Percentiles rank a stretch among this genome's conserved stretches.
These are phyloP conservation scores for Trichoderma aggressivum DNA, from an alignment of 2,329 filamentous ascomycete genomes.

Conservation along the genomic window DNA sequence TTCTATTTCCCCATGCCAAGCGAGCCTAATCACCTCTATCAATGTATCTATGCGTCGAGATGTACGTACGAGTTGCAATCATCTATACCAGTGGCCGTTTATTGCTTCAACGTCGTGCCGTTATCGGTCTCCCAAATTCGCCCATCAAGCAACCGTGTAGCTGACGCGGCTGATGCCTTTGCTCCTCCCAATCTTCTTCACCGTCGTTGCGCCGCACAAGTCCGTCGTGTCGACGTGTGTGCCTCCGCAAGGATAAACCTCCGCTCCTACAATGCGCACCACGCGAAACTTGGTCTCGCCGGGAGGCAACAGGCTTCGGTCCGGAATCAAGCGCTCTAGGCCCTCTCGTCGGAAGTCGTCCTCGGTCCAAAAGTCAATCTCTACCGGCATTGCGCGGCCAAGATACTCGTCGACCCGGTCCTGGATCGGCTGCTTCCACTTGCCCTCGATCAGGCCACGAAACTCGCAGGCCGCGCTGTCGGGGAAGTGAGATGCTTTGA, in stretches of 20 bases:
- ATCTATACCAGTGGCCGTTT: background rate
- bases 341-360: conserved; percentile 55
- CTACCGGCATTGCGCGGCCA: conserved; percentile 52
- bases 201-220: conserved; percentile 56
- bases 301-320: conserved; percentile 41
- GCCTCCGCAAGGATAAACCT: conserved; percentile 71
- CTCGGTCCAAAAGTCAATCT: conserved; percentile 64
- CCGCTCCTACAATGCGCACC: conserved; percentile 65
- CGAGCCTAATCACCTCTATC: background rate
- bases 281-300: conserved; percentile 60
- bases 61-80: too few relatives aligned
- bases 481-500: conserved; percentile 70
- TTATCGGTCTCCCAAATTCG: background rate
- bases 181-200: conserved; percentile 63
- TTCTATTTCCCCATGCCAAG: background rate
- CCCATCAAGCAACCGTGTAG: conserved; percentile 31
- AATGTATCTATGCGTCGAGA: background rate
- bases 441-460: conserved; percentile 61
- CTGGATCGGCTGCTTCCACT: conserved; percentile 62
- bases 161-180: conserved; percentile 63
- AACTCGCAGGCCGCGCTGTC: conserved; percentile 67
- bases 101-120: background rate
- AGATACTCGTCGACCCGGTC: conserved; percentile 57
- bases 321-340: conserved; percentile 53
- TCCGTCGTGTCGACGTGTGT: conserved; percentile 65